A percentile compares a stretch with the other conserved stretches of the same genome.
These are phyloP conservation scores for Pleomassaria siparia DNA, from an alignment of 2,329 filamentous ascomycete genomes.

Conservation along the genomic window DNA sequence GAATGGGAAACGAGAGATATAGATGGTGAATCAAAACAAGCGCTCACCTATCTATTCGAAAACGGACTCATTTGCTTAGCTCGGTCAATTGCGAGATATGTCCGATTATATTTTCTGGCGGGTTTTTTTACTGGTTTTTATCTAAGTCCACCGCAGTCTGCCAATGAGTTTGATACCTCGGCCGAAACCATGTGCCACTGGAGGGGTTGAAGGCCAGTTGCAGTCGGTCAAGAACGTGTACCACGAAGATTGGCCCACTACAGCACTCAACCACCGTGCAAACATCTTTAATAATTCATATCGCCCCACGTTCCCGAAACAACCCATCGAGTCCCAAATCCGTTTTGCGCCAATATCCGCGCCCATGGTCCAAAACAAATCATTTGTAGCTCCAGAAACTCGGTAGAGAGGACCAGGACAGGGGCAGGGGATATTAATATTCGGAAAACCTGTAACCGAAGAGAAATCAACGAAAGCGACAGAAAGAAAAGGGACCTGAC, in stretches of 20 bases:
- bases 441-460: constrained; percentile 1
- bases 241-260: not conserved
- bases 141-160: constrained; percentile 8
- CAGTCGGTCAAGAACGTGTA: not conserved
- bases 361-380: constrained; percentile 11
- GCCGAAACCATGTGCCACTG: not conserved
- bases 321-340: not conserved
- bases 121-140: constrained; percentile 13
- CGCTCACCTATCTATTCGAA: no score
- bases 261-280: not conserved
- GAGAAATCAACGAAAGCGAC: constrained; percentile 2
- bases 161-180: not conserved
- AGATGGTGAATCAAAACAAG: no score
- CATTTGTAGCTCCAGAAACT: constrained; percentile 2
- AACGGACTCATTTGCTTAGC: no score
- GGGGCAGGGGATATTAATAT: constrained; percentile 5
- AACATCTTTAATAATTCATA: constrained; percentile 1
- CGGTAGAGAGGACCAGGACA: constrained; percentile 3
- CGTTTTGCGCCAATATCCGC: constrained; percentile 8
- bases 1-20: no score
- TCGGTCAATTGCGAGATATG: not conserved
- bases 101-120: constrained; percentile 14
- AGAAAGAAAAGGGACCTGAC: constrained; percentile 5
- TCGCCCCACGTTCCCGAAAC: not conserved
- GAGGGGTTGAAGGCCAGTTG: not conserved